Conservation (phyloP, 2,329 filamentous ascomycete genomes). For the Fusarium sublunatum region DNA sequence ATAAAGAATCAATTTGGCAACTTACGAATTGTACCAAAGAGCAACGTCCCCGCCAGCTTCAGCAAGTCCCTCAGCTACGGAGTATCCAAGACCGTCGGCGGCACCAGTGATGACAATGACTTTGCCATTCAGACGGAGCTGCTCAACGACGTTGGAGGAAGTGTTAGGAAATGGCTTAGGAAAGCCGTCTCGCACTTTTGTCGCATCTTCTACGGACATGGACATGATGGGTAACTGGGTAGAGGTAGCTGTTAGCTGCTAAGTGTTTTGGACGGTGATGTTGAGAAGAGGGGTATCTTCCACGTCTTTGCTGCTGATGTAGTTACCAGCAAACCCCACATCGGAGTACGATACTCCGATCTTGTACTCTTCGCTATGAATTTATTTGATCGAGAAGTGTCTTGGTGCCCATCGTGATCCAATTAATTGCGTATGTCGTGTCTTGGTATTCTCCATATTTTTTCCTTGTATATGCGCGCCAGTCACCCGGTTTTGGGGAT, state of each 20-base stretch:
- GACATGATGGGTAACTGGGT: slow-evolving; percentile 38
- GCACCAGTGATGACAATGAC: slow-evolving; percentile 59
- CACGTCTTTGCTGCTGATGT: slow-evolving; percentile 1
- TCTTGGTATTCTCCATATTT: neutral
- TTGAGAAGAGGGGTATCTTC: slow-evolving; percentile 22
- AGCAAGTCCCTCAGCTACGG: slow-evolving; percentile 59
- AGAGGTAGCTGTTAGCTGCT: neutral
- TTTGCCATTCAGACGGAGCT: slow-evolving; percentile 56
- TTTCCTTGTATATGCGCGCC: slow-evolving; percentile 10
- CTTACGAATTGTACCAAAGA: slow-evolving; percentile 49
- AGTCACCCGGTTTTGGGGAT: neutral
- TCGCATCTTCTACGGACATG: slow-evolving; percentile 43
- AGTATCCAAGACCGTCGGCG: slow-evolving; percentile 58
- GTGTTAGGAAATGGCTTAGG: slow-evolving; percentile 43
- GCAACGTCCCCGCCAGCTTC: slow-evolving; percentile 58
- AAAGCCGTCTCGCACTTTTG: slow-evolving; percentile 38
- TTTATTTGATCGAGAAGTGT: neutral
- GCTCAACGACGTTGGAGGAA: slow-evolving; percentile 56
- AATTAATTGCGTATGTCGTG: neutral
- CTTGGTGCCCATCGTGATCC: neutral
- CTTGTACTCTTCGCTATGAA: neutral
- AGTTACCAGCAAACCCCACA: slow-evolving; percentile 16
- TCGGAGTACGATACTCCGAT: slow-evolving; percentile 23
- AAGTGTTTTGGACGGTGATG: neutral
- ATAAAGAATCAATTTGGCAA: neutral